phyloP scores from a whole-genome alignment of 352 stramenopile genomes.

The Phytopythium sindhum region DNA sequence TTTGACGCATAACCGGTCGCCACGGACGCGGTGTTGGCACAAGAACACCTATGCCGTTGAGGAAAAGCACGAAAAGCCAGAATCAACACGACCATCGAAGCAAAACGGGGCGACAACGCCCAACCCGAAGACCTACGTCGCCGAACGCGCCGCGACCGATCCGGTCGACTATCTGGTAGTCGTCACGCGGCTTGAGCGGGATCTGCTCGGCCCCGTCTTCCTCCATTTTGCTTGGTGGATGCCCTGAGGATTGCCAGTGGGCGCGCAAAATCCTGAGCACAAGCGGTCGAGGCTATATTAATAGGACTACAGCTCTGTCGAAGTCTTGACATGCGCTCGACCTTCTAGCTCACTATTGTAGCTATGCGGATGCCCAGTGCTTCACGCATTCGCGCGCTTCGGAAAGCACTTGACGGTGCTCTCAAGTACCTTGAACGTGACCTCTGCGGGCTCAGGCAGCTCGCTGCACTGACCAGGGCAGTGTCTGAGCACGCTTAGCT shows the following conservation, averaged over 20 bases:
- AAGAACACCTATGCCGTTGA: constrained; percentile 32
- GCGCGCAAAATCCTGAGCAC: not conserved
- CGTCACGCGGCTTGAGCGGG: constrained; percentile 15
- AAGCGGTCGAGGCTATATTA: not conserved
- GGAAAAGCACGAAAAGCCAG: not conserved
- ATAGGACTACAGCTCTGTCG: not conserved
- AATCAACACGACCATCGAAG: not conserved
- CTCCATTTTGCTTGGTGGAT: not conserved
- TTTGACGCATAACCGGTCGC: constrained; percentile 45
- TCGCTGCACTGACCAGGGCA: not conserved
- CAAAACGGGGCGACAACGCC: not conserved
- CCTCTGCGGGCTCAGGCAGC: constrained; percentile 21
- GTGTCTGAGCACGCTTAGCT: constrained; percentile 42
- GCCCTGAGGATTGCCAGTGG: not conserved
- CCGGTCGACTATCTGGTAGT: constrained; percentile 28
- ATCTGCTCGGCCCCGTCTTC: constrained; percentile 5
- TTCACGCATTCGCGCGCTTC: constrained; percentile 13
- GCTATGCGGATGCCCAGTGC: not conserved
- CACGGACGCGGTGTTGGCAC: constrained; percentile 23
- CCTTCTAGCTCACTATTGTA: not conserved
- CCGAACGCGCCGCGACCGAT: constrained; percentile 52
- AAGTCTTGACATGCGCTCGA: not conserved
- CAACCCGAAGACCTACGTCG: constrained; percentile 29
- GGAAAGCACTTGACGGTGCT: constrained; percentile 63
- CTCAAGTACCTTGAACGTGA: constrained; percentile 72